Evolutionary conservation across 805 yeast genomes (phyloP).

Genomic region (Candida berthetii): DNA sequence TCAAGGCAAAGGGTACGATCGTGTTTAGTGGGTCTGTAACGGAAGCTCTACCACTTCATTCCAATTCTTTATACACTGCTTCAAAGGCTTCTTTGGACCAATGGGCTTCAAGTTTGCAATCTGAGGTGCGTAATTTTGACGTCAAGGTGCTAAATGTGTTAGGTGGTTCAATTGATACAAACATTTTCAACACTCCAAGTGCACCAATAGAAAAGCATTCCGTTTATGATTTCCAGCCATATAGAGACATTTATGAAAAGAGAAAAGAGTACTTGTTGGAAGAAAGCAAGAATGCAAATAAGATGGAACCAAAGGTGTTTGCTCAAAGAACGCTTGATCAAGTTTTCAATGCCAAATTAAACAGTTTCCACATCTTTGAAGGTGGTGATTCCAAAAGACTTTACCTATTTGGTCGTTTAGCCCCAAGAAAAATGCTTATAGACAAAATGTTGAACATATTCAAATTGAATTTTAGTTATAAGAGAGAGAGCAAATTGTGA

Average conservation of each 20-base stretch:
- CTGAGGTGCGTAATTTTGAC: conserved; percentile 31
- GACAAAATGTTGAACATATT: conserved; percentile 14
- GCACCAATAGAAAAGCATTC: conserved; percentile 6
- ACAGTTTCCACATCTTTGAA: conserved; percentile 15
- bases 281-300: conserved; percentile 1
- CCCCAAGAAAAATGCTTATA: conserved; percentile 7
- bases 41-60: conserved; percentile 25
- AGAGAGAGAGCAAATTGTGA: conserved; percentile 10
- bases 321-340: conserved; percentile 36
- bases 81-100: conserved; percentile 34
- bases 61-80: conserved; percentile 26
- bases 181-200: conserved; percentile 13
- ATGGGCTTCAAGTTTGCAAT: conserved; percentile 26
- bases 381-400: conserved; percentile 11
- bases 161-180: conserved; percentile 34
- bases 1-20: conserved; percentile 27
- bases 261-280: not conserved
- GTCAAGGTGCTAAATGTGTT: conserved; percentile 31
- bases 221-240: conserved; percentile 8
- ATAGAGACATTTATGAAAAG: conserved; percentile 3
- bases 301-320: conserved; percentile 29
- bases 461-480: conserved; percentile 15
- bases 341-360: conserved; percentile 9
- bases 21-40: conserved; percentile 33
- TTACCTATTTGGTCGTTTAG: conserved; percentile 2